These are phyloP conservation scores for Jamesozyma spencerorum DNA, from an alignment of 805 yeast genomes.

Conservation along the genomic window DNA sequence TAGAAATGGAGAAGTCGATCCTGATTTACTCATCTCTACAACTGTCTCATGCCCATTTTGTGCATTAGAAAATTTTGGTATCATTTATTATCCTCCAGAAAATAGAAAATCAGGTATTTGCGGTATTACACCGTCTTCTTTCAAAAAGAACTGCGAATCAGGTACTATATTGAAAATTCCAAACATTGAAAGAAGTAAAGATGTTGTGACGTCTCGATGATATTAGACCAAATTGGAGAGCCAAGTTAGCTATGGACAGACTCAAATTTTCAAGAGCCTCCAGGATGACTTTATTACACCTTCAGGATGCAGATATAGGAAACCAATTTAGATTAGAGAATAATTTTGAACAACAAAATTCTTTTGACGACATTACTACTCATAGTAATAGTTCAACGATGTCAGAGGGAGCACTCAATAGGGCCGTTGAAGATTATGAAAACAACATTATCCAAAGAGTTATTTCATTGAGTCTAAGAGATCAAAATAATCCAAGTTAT, in stretches of 20 bases:
- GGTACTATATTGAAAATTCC: too few relatives aligned
- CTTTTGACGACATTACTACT: constrained; percentile 19
- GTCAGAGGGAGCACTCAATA: neutral
- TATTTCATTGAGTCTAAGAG: constrained; percentile 59
- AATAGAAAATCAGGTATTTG: constrained; percentile 46
- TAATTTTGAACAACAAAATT: too few relatives aligned
- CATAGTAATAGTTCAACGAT: neutral
- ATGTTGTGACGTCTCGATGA: constrained; percentile 65
- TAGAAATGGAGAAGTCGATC: constrained; percentile 29
- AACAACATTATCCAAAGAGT: constrained; percentile 81
- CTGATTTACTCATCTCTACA: constrained; percentile 66
- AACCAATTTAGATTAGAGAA: neutral
- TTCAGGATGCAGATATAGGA: neutral
- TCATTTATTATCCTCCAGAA: constrained; percentile 57
- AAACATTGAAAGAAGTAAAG: neutral
- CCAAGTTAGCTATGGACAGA: constrained; percentile 35
- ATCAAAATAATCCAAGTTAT: too few relatives aligned
- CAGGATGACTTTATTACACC: neutral
- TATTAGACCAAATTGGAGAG: constrained; percentile 88
- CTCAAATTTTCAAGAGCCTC: neutral
- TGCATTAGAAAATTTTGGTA: constrained; percentile 76
- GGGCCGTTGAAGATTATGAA: constrained; percentile 37
- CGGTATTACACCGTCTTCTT: constrained; percentile 43
- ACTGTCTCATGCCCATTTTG: constrained; percentile 90
- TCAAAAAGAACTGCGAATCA: constrained; percentile 1